Evolutionary conservation across 495 filamentous ascomycete species (phyloP).

Genomic region (Acidomyces sp.): DNA sequence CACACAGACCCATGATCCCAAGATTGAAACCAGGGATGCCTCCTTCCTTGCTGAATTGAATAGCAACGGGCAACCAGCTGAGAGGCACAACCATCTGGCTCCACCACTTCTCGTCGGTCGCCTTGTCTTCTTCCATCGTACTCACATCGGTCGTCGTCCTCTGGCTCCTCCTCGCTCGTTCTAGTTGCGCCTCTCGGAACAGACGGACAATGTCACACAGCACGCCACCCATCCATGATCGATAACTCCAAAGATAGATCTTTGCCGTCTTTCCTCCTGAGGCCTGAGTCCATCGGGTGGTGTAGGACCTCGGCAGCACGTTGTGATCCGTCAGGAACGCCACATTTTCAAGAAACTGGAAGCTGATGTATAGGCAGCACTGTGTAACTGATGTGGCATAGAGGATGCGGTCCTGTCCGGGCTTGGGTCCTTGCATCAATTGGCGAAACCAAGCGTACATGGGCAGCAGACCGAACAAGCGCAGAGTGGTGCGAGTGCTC

Average conservation of each 20-base stretch:
- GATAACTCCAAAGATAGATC: conserved; percentile 24
- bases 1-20: conserved; percentile 26
- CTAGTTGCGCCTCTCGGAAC: conserved; percentile 19
- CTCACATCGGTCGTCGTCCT: conserved; percentile 12
- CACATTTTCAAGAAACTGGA: conserved; percentile 29
- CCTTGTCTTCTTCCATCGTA: conserved; percentile 17
- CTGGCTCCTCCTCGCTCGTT: conserved; percentile 16
- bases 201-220: conserved; percentile 25
- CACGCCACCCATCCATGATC: conserved; percentile 26
- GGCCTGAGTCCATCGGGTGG: conserved; percentile 16
- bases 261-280: conserved; percentile 15
- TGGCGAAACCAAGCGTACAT: conserved; percentile 27
- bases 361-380: conserved; percentile 23
- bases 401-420: conserved; percentile 22
- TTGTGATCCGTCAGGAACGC: conserved; percentile 23
- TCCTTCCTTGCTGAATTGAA: conserved; percentile 23
- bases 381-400: conserved; percentile 25
- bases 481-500: conserved; percentile 26
- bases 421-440: conserved; percentile 22
- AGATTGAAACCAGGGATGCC: conserved; percentile 27
- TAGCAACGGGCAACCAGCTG: conserved; percentile 27
- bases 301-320: conserved; percentile 19
- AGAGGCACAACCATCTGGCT: conserved; percentile 24
- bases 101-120: conserved; percentile 28
- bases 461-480: conserved; percentile 27